phyloP scores from a whole-genome alignment of 495 filamentous ascomycete species.

The Cercophora sp. region DNA sequence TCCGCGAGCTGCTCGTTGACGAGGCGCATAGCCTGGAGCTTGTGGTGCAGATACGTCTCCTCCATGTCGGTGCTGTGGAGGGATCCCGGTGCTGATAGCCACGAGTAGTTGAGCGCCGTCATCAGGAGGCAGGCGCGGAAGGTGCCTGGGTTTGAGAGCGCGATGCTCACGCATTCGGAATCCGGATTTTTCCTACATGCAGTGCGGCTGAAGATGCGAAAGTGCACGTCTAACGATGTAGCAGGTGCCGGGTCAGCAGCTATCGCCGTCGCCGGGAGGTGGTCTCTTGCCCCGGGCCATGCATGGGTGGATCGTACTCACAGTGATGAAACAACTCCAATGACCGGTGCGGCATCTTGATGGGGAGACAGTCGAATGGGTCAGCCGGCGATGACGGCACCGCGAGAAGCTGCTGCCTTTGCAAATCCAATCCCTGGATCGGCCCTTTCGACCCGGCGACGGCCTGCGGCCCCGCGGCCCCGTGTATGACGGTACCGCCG shows the following conservation, averaged over 20 bases:
- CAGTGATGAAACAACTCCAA: constrained; percentile 25
- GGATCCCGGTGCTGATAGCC: constrained; percentile 9
- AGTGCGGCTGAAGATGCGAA: constrained; percentile 17
- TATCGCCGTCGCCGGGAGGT: no score
- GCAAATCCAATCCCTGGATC: neutral
- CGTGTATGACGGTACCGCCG: neutral
- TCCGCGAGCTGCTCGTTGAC: constrained; percentile 20
- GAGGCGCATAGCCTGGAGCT: constrained; percentile 20
- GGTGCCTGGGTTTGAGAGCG: constrained; percentile 11
- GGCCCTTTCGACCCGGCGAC: no score
- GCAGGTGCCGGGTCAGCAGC: no score
- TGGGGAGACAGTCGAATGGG: constrained; percentile 21
- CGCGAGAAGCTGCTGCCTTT: neutral
- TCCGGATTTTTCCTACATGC: constrained; percentile 15
- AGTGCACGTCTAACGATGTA: constrained; percentile 15
- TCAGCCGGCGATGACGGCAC: constrained; percentile 10
- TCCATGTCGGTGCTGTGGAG: constrained; percentile 15
- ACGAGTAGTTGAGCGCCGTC: constrained; percentile 21
- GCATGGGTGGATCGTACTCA: constrained; percentile 3
- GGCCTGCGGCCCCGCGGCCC: no score
- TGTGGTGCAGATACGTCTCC: constrained; percentile 23
- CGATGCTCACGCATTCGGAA: constrained; percentile 13
- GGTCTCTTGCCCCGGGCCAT: neutral
- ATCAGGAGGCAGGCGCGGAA: constrained; percentile 20
- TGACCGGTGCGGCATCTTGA: constrained; percentile 20